These are phyloP conservation scores for Hypoxylon sp. DNA, from an alignment of 2,329 filamentous ascomycete genomes.

Conservation along the genomic window DNA sequence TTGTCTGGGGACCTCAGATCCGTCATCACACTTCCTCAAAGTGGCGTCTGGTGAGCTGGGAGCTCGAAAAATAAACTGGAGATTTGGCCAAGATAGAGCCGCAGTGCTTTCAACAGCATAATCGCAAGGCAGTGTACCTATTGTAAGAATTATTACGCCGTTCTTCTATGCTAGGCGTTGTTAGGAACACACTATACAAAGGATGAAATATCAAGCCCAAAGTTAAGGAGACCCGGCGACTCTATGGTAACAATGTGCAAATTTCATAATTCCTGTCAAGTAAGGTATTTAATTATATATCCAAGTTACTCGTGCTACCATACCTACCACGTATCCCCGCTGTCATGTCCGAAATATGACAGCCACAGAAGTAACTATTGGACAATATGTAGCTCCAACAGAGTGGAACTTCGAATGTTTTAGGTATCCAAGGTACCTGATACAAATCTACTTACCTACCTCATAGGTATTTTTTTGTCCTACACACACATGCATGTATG, in stretches of 20 bases:
- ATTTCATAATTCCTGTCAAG: too few relatives aligned
- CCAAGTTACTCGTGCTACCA: too few relatives aligned
- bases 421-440: too few relatives aligned
- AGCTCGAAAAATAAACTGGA: conserved; percentile 7
- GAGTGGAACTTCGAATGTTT: too few relatives aligned
- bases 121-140: background rate
- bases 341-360: too few relatives aligned
- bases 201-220: background rate
- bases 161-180: background rate
- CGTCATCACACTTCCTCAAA: conserved; percentile 31
- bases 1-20: conserved; percentile 32
- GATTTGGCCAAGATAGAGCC: background rate
- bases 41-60: conserved; percentile 32
- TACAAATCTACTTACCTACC: too few relatives aligned
- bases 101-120: background rate
- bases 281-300: too few relatives aligned
- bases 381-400: too few relatives aligned
- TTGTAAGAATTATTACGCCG: background rate
- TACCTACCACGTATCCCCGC: too few relatives aligned
- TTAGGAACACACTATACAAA: background rate
- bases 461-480: too few relatives aligned
- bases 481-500: too few relatives aligned
- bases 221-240: background rate
- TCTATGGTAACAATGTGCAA: background rate
- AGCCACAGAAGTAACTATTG: too few relatives aligned